These are phyloP conservation scores for Colletotrichum magnum DNA, from an alignment of 2,329 filamentous ascomycete genomes.

Conservation along the genomic window DNA sequence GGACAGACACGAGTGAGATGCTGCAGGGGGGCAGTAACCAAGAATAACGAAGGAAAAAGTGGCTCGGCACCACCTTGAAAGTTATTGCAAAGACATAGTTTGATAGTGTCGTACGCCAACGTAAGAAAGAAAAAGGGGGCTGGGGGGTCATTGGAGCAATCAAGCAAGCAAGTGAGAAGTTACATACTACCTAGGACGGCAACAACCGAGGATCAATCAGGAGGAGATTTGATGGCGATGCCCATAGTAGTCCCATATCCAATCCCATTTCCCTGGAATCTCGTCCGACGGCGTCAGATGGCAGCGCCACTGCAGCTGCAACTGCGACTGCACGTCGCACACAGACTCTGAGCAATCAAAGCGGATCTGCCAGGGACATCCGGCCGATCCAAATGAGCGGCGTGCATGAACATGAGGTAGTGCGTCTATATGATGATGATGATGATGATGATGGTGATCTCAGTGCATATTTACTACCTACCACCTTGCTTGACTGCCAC, in stretches of 20 bases:
- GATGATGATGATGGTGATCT: no score
- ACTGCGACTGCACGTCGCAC: not conserved
- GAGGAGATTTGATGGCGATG: conserved; percentile 1
- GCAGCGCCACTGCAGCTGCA: no score
- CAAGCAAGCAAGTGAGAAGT: no score
- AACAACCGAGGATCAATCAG: no score
- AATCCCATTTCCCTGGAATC: conserved; percentile 11
- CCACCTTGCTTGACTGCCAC: not conserved
- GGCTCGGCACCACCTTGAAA: conserved; percentile 2
- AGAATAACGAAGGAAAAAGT: conserved; percentile 31
- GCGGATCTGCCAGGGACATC: conserved; percentile 4
- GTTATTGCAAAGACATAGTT: no score
- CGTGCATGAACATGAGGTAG: conserved; percentile 9
- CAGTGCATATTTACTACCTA: no score
- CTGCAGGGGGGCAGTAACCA: conserved; percentile 16
- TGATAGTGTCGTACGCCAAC: not conserved
- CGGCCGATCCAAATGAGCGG: conserved; percentile 32
- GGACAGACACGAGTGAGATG: not conserved
- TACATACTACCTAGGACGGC: no score
- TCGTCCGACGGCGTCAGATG: not conserved
- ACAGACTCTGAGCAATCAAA: not conserved
- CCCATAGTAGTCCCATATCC: no score
- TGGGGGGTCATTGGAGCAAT: not conserved
- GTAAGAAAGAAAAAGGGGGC: conserved; percentile 2
- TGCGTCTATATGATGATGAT: no score